These are phyloP conservation scores for Carex sylvatica DNA, from an alignment of 202 grass and related monocot species.

Conservation along the genomic window DNA sequence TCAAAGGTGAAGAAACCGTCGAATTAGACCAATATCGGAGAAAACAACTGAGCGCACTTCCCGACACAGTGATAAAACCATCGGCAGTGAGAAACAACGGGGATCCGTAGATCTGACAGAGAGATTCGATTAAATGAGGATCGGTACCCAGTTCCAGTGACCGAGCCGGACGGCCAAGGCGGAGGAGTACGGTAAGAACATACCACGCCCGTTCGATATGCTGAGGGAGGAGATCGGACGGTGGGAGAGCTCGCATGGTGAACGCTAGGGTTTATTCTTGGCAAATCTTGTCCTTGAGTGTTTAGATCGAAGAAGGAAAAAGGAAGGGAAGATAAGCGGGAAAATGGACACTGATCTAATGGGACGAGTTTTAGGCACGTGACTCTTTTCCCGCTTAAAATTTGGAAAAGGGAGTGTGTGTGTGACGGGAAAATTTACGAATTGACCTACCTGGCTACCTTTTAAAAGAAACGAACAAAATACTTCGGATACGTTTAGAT, in stretches of 20 bases:
- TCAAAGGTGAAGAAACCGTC: conserved; percentile 16
- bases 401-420: not conserved
- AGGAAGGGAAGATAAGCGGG: not conserved
- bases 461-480: too few relatives aligned
- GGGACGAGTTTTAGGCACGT: not conserved
- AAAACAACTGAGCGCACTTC: conserved; percentile 30
- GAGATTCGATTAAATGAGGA: conserved; percentile 29
- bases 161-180: conserved; percentile 47
- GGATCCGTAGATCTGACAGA: conserved; percentile 50
- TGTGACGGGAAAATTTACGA: too few relatives aligned
- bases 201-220: conserved; percentile 73
- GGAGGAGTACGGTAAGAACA: conserved; percentile 70
- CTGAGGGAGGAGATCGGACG: not conserved
- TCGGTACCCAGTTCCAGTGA: conserved; percentile 36
- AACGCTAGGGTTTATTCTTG: not conserved
- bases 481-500: too few relatives aligned
- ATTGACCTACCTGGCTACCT: too few relatives aligned
- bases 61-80: conserved; percentile 43
- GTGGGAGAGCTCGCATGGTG: conserved; percentile 18
- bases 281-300: not conserved
- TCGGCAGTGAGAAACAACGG: conserved; percentile 37
- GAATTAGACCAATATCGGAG: conserved; percentile 37
- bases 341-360: not conserved
- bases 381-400: conserved; percentile 21
- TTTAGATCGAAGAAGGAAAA: not conserved